Conservation (phyloP, 2,329 filamentous ascomycete genomes). For the Phyllosticta paracitricarpa region DNA sequence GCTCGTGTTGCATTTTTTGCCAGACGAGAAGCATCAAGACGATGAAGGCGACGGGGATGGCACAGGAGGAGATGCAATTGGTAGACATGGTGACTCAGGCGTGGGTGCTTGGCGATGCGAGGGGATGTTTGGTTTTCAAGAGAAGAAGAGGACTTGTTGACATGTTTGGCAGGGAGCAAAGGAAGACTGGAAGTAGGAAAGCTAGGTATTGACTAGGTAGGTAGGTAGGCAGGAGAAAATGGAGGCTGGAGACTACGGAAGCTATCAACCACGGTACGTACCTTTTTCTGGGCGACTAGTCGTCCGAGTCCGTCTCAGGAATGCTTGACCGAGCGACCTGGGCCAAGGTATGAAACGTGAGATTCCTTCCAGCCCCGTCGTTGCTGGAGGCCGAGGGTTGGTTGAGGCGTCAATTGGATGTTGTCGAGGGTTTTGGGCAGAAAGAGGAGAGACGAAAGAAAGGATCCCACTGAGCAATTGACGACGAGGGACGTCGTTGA, state of each 20-base stretch:
- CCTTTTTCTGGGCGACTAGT: constrained; percentile 2
- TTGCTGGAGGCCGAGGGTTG: not conserved
- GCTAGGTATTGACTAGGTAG: no score
- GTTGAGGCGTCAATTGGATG: not conserved
- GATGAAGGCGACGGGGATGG: constrained; percentile 7
- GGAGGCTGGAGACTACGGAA: not conserved
- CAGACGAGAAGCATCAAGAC: constrained; percentile 4
- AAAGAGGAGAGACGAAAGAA: no score
- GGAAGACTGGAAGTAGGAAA: no score
- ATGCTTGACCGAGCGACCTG: constrained; percentile 1
- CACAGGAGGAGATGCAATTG: constrained; percentile 1
- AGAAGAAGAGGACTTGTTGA: not conserved
- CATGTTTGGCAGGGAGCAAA: not conserved
- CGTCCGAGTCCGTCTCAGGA: not conserved
- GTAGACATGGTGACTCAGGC: constrained; percentile 1
- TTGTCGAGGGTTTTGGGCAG: not conserved
- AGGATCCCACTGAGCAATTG: not conserved
- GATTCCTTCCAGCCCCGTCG: not conserved
- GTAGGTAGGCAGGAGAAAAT: not conserved
- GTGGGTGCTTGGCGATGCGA: not conserved
- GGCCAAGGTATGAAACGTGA: not conserved
- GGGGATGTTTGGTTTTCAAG: not conserved
- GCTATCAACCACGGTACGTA: constrained; percentile 5
- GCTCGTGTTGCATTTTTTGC: constrained; percentile 2
- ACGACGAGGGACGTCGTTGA: not conserved